Evolutionary conservation across 2,329 filamentous ascomycete genomes (phyloP).

Genomic region (Colletotrichum sp.): DNA sequence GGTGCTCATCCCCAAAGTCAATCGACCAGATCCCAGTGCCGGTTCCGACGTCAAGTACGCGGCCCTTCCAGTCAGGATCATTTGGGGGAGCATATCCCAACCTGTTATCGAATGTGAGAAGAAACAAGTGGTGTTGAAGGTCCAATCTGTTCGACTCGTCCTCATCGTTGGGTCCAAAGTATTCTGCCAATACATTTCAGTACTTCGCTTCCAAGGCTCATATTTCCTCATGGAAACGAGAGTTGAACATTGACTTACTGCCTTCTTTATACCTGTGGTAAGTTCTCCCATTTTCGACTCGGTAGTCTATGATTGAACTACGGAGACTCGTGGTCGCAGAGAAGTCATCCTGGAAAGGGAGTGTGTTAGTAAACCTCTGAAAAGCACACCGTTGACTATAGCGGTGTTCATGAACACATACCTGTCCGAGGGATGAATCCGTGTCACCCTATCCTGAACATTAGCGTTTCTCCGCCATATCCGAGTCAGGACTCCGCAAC

Average conservation of each 20-base stretch:
- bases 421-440: background rate
- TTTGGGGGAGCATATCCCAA: slow-evolving; percentile 31
- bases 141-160: slow-evolving; percentile 36
- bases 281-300: slow-evolving; percentile 41
- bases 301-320: slow-evolving; percentile 39
- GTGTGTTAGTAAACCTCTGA: background rate
- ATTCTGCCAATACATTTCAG: background rate
- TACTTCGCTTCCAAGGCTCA: background rate
- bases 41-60: slow-evolving; percentile 36
- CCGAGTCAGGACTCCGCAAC: background rate
- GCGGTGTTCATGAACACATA: background rate
- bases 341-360: background rate
- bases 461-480: background rate
- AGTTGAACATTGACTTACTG: background rate
- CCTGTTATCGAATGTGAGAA: slow-evolving; percentile 34
- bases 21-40: slow-evolving; percentile 37
- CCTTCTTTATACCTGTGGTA: slow-evolving; percentile 33
- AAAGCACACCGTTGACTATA: background rate
- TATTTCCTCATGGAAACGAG: too few species aligned
- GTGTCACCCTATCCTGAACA: background rate
- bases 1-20: slow-evolving; percentile 35
- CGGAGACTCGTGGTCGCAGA: slow-evolving; percentile 21
- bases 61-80: background rate
- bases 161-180: slow-evolving; percentile 21
- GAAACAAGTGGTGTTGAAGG: slow-evolving; percentile 40